phyloP scores from a whole-genome alignment of 306 rosid genomes.

The Pterocarpus macrocarpus region DNA sequence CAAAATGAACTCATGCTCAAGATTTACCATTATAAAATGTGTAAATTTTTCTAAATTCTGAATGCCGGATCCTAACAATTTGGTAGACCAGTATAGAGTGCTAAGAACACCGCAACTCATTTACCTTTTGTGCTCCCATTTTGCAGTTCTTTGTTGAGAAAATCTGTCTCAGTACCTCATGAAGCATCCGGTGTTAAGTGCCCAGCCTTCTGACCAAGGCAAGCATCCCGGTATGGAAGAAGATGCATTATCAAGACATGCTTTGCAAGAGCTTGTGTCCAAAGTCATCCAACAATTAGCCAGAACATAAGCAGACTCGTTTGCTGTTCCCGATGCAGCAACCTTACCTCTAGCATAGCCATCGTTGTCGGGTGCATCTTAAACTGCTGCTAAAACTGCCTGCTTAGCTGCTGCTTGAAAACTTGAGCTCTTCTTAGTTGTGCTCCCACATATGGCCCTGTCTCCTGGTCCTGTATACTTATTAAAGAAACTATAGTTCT shows the following conservation, averaged over 20 bases:
- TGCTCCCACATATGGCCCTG: conserved; percentile 66
- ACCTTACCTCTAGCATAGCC: conserved; percentile 66
- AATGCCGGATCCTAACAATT: conserved; percentile 32
- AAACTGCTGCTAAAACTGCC: conserved; percentile 62
- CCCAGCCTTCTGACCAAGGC: conserved; percentile 87
- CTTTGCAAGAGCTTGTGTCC: conserved; percentile 70
- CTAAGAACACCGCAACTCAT: background rate
- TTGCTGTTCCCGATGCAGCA: conserved; percentile 49
- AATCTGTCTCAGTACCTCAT: conserved; percentile 88
- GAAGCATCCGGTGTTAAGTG: conserved; percentile 85
- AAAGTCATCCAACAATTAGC: conserved; percentile 88
- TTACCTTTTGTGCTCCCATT: conserved; percentile 68
- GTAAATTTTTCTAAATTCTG: background rate
- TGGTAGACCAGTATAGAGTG: background rate
- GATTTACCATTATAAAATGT: background rate
- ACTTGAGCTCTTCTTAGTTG: conserved; percentile 54
- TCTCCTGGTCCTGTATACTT: conserved; percentile 71
- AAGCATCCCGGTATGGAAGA: conserved; percentile 70
- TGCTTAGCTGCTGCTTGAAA: conserved; percentile 60
- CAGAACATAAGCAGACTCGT: conserved; percentile 72
- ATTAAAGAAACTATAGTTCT: conserved; percentile 73
- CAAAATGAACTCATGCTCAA: conserved; percentile 33
- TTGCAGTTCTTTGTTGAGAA: conserved; percentile 68
- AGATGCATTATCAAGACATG: conserved; percentile 81
- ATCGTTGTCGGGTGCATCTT: conserved; percentile 53